phyloP scores from a whole-genome alignment of 2,329 filamentous ascomycete species.

The Arachnomyces sp. region DNA sequence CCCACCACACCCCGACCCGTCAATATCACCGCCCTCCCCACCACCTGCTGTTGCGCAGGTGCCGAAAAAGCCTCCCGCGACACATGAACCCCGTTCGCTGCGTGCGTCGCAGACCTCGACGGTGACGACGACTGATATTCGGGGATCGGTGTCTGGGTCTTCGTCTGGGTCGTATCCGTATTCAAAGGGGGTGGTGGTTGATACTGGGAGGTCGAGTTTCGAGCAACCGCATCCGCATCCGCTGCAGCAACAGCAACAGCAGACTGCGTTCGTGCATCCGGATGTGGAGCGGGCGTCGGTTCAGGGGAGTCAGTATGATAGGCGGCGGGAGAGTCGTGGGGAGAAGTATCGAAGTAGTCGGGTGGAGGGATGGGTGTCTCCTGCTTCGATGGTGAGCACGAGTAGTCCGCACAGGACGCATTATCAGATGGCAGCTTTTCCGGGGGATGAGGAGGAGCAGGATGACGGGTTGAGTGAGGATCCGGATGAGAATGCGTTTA shows the following conservation, averaged over 20 bases:
- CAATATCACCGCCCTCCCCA: slow-evolving; percentile 10
- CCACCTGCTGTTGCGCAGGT: slow-evolving; percentile 10
- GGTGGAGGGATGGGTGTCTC: slow-evolving; percentile 3
- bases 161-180: too few species aligned
- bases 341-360: slow-evolving; percentile 5
- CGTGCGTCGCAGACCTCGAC: too few species aligned
- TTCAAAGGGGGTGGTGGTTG: too few species aligned
- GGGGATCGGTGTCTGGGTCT: too few species aligned
- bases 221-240: too few species aligned
- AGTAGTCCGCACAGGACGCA: slow-evolving; percentile 17
- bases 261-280: too few species aligned
- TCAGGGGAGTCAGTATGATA: slow-evolving; percentile 1
- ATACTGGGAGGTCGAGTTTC: too few species aligned
- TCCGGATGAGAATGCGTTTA: slow-evolving; percentile 33
- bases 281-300: neutral
- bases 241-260: too few species aligned
- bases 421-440: slow-evolving; percentile 20
- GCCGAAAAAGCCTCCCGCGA: too few species aligned
- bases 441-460: slow-evolving; percentile 19
- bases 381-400: slow-evolving; percentile 11
- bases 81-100: too few species aligned
- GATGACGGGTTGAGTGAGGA: slow-evolving; percentile 19
- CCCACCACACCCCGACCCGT: slow-evolving; percentile 14
- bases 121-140: too few species aligned
- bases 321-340: slow-evolving; percentile 6